These are phyloP conservation scores for Penicillium coffeae DNA, from an alignment of 495 filamentous ascomycete species.

Conservation along the genomic window DNA sequence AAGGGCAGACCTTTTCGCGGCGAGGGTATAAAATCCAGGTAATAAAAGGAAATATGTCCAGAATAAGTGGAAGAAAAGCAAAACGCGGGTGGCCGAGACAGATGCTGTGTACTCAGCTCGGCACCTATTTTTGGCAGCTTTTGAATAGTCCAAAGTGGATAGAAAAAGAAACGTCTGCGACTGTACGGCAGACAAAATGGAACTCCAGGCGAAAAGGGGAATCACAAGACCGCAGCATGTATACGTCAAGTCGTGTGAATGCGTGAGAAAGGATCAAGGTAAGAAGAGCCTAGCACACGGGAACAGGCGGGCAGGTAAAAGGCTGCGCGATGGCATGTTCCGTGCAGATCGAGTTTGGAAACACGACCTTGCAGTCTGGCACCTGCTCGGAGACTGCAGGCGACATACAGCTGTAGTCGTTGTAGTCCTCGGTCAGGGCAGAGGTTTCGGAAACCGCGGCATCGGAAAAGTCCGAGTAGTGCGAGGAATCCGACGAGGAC, in stretches of 20 bases:
- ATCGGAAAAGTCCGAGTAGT: conserved; percentile 40
- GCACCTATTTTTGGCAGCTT: conserved; percentile 1
- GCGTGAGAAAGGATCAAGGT: conserved; percentile 16
- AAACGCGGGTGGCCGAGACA: conserved; percentile 13
- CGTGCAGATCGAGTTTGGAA: conserved; percentile 25
- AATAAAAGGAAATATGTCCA: conserved; percentile 15
- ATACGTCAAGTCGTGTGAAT: conserved; percentile 27
- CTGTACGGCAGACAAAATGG: not conserved
- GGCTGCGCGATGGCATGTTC: conserved; percentile 25
- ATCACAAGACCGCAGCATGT: not conserved
- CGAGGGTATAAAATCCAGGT: not conserved
- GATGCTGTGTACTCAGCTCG: not conserved
- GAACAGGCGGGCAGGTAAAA: conserved; percentile 22
- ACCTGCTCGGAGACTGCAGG: conserved; percentile 32
- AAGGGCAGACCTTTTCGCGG: not conserved
- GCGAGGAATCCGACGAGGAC: conserved; percentile 38
- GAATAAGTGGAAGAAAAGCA: conserved; percentile 2
- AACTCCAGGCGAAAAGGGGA: conserved; percentile 2
- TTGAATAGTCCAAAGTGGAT: not conserved
- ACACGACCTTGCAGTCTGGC: conserved; percentile 31
- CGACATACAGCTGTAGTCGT: conserved; percentile 40
- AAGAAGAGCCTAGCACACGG: conserved; percentile 19
- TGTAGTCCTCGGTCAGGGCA: conserved; percentile 41
- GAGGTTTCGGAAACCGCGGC: conserved; percentile 42
- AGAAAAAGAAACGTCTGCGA: not conserved